Evolutionary conservation across 257 asterid species (phyloP).

Genomic region (Scutellaria baicalensis): DNA sequence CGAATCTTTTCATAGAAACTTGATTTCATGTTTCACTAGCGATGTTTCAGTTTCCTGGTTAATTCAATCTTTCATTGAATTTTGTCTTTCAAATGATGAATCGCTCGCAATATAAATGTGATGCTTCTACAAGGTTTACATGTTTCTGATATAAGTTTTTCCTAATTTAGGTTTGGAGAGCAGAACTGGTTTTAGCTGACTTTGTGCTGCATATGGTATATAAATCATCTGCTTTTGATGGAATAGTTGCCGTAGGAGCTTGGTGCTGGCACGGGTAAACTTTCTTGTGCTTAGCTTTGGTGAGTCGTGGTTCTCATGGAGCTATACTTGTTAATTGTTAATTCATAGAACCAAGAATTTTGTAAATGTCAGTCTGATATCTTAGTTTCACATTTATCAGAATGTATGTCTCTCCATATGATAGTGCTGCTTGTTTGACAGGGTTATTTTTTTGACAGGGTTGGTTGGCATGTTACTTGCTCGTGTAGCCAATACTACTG

Average conservation of each 20-base stretch:
- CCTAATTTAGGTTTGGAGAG: slow-evolving; percentile 72
- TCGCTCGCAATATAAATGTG: neutral
- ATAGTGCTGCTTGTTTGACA: slow-evolving; percentile 16
- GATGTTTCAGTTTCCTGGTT: neutral
- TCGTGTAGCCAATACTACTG: slow-evolving; percentile 70
- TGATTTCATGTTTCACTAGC: neutral
- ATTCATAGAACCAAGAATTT: neutral
- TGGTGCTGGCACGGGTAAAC: slow-evolving; percentile 93
- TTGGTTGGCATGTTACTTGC: slow-evolving; percentile 90
- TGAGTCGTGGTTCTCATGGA: slow-evolving; percentile 7
- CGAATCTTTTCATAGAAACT: neutral
- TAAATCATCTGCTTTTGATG: slow-evolving; percentile 51
- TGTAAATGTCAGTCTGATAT: neutral
- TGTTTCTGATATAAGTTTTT: neutral
- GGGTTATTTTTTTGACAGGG: slow-evolving; percentile 42
- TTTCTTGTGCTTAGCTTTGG: slow-evolving; percentile 15
- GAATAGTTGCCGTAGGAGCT: slow-evolving; percentile 75
- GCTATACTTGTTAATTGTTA: neutral
- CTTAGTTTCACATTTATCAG: neutral
- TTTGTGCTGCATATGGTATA: slow-evolving; percentile 67
- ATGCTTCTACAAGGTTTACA: neutral
- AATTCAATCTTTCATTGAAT: neutral
- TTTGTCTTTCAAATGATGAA: neutral
- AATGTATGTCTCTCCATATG: neutral
- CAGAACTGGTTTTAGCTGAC: slow-evolving; percentile 84